Evolutionary conservation across 495 filamentous ascomycete species (phyloP).

Genomic region (Daldinia concentrica): DNA sequence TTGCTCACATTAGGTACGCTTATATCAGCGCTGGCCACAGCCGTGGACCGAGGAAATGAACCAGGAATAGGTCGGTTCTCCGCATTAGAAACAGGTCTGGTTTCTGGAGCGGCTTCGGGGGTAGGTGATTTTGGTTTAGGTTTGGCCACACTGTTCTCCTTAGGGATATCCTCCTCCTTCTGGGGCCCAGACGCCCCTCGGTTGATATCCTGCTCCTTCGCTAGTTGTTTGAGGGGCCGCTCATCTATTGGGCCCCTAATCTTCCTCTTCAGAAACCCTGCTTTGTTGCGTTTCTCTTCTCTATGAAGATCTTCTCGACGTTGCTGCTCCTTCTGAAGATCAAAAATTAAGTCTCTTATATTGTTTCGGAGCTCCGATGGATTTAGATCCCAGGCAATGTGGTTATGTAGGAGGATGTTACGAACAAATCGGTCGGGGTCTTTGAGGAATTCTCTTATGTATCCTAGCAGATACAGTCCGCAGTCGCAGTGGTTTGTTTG

Average conservation of each 20-base stretch:
- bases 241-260: background rate
- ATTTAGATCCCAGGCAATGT: conserved; percentile 50
- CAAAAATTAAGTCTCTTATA: conserved; percentile 52
- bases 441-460: conserved; percentile 80
- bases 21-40: background rate
- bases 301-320: conserved; percentile 33
- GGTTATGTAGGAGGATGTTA: conserved; percentile 45
- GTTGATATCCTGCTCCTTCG: conserved; percentile 4
- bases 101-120: background rate
- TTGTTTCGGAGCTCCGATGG: conserved; percentile 47
- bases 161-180: background rate
- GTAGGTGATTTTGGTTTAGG: conserved; percentile 7
- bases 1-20: background rate
- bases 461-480: conserved; percentile 84
- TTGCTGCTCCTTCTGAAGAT: conserved; percentile 49
- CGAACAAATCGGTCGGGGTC: conserved; percentile 69
- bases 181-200: background rate
- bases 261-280: conserved; percentile 4
- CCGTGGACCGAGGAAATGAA: conserved; percentile 34
- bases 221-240: background rate
- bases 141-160: background rate
- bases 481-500: conserved; percentile 91
- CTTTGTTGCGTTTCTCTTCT: conserved; percentile 36
- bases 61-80: conserved; percentile 12
- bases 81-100: conserved; percentile 1